Conservation (phyloP, 805 yeast species). For the Starmerella tilneyi region DNA sequence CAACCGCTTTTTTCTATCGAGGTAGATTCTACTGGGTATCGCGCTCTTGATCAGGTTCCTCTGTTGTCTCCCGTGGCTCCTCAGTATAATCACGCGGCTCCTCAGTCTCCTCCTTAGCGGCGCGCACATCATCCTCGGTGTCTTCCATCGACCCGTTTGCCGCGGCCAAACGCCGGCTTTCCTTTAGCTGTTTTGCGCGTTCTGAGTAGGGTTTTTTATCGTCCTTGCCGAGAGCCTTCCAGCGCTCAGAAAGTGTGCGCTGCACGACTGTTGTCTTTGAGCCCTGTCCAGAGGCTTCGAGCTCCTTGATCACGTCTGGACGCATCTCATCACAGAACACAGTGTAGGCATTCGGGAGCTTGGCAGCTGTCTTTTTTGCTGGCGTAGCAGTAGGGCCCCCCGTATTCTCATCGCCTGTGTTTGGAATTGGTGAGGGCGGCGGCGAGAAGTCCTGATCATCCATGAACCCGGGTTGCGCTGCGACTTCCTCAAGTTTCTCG, state of each 20-base stretch:
- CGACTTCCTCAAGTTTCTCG: slow-evolving; percentile 54
- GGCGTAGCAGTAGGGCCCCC: not conserved
- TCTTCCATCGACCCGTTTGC: slow-evolving; percentile 16
- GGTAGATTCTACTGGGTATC: no score
- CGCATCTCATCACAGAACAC: slow-evolving; percentile 80
- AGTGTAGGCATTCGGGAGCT: slow-evolving; percentile 57
- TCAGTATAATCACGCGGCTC: slow-evolving; percentile 11
- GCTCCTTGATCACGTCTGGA: slow-evolving; percentile 52
- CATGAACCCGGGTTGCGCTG: slow-evolving; percentile 7
- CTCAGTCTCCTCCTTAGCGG: slow-evolving; percentile 15
- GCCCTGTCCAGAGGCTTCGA: slow-evolving; percentile 32
- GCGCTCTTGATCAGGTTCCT: slow-evolving; percentile 1
- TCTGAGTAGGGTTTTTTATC: slow-evolving; percentile 23
- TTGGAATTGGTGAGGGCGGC: slow-evolving; percentile 14
- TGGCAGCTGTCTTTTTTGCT: not conserved
- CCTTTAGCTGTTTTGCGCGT: slow-evolving; percentile 19
- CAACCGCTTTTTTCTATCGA: no score
- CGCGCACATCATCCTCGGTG: slow-evolving; percentile 8
- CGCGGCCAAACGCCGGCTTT: slow-evolving; percentile 8
- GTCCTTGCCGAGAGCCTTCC: slow-evolving; percentile 53
- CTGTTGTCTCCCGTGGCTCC: slow-evolving; percentile 1
- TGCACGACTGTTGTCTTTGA: slow-evolving; percentile 14
- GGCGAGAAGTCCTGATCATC: slow-evolving; percentile 17
- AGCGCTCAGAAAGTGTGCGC: slow-evolving; percentile 44
- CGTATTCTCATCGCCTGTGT: not conserved